Evolutionary conservation across 352 stramenopile species (phyloP), one percentile per base, ranked within the genome.

Genomic region (Globisporangium canariense): DNA sequence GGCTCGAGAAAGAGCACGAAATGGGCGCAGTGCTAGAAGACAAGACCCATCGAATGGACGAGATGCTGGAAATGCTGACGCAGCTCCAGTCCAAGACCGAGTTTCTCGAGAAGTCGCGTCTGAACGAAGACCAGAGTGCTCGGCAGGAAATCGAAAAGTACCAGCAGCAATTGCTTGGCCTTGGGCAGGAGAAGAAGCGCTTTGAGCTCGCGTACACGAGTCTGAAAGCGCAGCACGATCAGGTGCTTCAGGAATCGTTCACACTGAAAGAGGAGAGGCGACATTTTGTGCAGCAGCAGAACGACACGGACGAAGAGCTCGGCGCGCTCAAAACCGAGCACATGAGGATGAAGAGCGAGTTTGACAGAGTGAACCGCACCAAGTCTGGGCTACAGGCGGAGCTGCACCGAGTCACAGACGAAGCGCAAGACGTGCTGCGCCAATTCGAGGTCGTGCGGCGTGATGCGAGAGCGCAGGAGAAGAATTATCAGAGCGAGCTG

Each of bases 31-130:
- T 67, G 9, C 58, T 88, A 9, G 75, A 83, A 36, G 81, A 88
- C 6, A 90, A 88, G 51, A 79, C 69, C 0, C 61, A 62, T 20
- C 72, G 75, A 3, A 75, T 88, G 16, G 71, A 81, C 25, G 81
- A 90, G 50, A 90, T 90, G 81, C 72, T 92, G 59, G 74, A 75
- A 2, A 75, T 89, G 70, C 65, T 89, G 14, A 86, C 76, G 34
- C 77, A 92, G 47, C 47, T 88, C 4, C 75, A 78, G 14, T 66
- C 75, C 36, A 75, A 83, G 58, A 68, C 71, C 4, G 78, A 87
- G 41, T 75, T 76, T 58, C 57, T 88, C 13, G 75, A 89, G 58
- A 76, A 88, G 69, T 38, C 68, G n/a, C 69, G 72, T 10, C 61
- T 69, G 4, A 73, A 72, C 18, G 78, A 88, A 7, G 66, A 74